These are phyloP conservation scores for Herpetomonas samuelpessoai DNA, from an alignment of 208 protist genomes.

Conservation along the genomic window DNA sequence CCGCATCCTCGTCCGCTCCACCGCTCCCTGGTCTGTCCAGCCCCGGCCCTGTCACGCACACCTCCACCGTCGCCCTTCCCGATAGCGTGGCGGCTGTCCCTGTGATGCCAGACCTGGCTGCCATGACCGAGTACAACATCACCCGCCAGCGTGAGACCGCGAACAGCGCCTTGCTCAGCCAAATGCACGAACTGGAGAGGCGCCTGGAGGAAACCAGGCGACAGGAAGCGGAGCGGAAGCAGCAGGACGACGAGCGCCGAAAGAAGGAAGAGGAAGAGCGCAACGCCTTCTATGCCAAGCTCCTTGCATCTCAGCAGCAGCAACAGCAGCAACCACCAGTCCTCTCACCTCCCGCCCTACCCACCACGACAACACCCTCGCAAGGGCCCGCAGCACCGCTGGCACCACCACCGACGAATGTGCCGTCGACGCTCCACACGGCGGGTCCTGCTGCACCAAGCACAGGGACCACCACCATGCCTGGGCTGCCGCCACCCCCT, in stretches of 20 bases:
- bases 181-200: constrained; percentile 50
- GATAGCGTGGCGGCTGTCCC: constrained; percentile 42
- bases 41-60: constrained; percentile 1
- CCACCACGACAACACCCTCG: too few species aligned
- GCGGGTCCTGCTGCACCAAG: too few species aligned
- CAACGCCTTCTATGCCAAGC: neutral
- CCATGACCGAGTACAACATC: constrained; percentile 70
- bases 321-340: too few species aligned
- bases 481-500: too few species aligned
- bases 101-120: constrained; percentile 72
- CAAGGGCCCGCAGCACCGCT: too few species aligned
- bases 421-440: too few species aligned
- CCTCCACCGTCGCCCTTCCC: constrained; percentile 4
- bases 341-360: too few species aligned
- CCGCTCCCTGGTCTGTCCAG: constrained; percentile 2
- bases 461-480: too few species aligned
- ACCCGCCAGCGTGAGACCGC: constrained; percentile 55
- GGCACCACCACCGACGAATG: too few species aligned
- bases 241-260: constrained; percentile 23
- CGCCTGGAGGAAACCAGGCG: neutral
- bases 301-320: constrained; percentile 6
- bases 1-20: constrained; percentile 4
- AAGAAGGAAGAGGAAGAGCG: neutral
- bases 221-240: constrained; percentile 52
- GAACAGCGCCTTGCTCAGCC: constrained; percentile 61